phyloP scores from a whole-genome alignment of 371 early-diverging fungal species.

The Mucor plumbeus region DNA sequence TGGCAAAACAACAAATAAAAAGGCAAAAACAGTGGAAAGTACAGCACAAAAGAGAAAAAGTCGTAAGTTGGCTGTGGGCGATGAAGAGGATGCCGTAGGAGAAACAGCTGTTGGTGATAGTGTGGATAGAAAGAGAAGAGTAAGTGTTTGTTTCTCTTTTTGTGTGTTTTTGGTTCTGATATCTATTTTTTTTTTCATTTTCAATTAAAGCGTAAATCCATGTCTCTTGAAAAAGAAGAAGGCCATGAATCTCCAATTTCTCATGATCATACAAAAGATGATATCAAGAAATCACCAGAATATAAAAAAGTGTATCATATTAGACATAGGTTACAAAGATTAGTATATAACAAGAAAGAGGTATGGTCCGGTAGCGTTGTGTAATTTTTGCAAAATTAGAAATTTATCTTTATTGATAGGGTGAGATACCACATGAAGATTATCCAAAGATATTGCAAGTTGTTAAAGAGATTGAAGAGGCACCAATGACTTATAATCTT shows the following conservation, averaged over 20 bases:
- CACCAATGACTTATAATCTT: slow-evolving; percentile 47
- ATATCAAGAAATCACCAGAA: slow-evolving; percentile 30
- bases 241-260: slow-evolving; percentile 12
- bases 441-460: slow-evolving; percentile 48
- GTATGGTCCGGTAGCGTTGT: slow-evolving; percentile 21
- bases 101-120: slow-evolving; percentile 22
- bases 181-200: neutral
- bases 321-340: slow-evolving; percentile 49
- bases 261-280: slow-evolving; percentile 16
- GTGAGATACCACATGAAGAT: slow-evolving; percentile 52
- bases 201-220: slow-evolving; percentile 39
- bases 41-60: slow-evolving; percentile 30
- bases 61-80: slow-evolving; percentile 28
- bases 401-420: slow-evolving; percentile 25
- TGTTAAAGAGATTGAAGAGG: slow-evolving; percentile 51
- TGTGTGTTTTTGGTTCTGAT: neutral
- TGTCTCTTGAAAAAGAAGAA: slow-evolving; percentile 35
- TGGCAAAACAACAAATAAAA: slow-evolving; percentile 11
- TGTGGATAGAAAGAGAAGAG: slow-evolving; percentile 40
- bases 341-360: slow-evolving; percentile 56
- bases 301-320: slow-evolving; percentile 46
- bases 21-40: neutral
- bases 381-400: neutral
- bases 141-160: slow-evolving; percentile 16
- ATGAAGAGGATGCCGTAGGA: slow-evolving; percentile 30